Evolutionary conservation across 139 green algal species (phyloP), one percentile per base, ranked within the genome.

Genomic region (Desmodesmus armatus): DNA sequence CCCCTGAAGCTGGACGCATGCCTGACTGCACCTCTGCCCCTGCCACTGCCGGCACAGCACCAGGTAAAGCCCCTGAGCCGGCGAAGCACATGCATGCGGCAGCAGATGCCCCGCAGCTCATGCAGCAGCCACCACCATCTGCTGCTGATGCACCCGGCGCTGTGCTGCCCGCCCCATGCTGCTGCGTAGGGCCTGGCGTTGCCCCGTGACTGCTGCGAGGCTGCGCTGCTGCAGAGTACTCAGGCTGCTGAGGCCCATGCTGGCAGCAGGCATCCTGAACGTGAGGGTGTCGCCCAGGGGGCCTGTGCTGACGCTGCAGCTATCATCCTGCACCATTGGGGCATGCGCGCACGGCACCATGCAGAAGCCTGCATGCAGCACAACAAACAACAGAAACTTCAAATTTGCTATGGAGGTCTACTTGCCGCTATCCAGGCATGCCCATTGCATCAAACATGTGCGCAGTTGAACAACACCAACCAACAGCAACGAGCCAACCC

Each of bases 211-310:
- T n/a, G n/a, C n/a, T n/a, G n/a, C n/a, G 5, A 11, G 60, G 60
- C 25, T 33, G 60, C 17, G 27, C 3, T 39, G 39, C 39, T 58
- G 69, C 39, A 53, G 55, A 55, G 7, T 71, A 37, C 76, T 67
- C 15, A 73, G 43, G 11, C 40, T 23, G 55, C 55, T 71, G 33
- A 82, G 76, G 25, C 76, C 76, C 53, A 82, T 9, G 76, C 76
- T 71, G 40, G 76, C 53, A 43, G 76, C 55, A 72, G 76, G 76
- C 35, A 73, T 2, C 1, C 40, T 37, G 23, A 82, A 40, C 6
- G 76, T 58, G 13, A 82, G 11, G 35, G 23, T 71, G 53, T 82
- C 76, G 11, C 76, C 76, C n/a, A 37, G 37, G 23, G 76, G 23
- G 37, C 76, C 72, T 35, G 58, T n/a, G 3, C 21, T 33, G 3